Evolutionary conservation across 106 monocot species (phyloP).

Genomic region (Hemerocallis citrina): DNA sequence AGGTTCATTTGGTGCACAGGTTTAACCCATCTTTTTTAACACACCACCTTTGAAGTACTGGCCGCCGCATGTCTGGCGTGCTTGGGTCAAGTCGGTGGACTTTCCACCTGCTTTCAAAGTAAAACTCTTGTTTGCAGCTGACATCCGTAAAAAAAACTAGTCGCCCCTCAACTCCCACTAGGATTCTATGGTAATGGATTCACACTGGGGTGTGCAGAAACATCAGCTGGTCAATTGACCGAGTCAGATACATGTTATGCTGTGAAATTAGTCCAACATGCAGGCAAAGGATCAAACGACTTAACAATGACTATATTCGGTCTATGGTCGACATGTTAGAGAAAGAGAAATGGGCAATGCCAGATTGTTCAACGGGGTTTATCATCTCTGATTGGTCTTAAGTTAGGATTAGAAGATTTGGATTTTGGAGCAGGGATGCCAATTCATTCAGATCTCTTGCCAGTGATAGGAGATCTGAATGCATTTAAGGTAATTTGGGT

Average conservation of each 20-base stretch:
- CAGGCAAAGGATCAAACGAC: conserved; percentile 52
- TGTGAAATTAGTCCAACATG: conserved; percentile 50
- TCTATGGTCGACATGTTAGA: conserved; percentile 65
- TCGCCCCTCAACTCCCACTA: conserved; percentile 39
- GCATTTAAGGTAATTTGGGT: conserved; percentile 63
- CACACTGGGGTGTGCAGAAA: conserved; percentile 69
- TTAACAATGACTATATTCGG: conserved; percentile 42
- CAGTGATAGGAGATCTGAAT: conserved; percentile 60
- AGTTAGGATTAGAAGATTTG: conserved; percentile 74
- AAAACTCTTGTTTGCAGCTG: conserved; percentile 61
- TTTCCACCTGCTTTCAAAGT: conserved; percentile 25
- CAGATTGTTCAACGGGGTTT: conserved; percentile 62
- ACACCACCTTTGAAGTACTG: conserved; percentile 76
- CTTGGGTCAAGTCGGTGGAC: conserved; percentile 46
- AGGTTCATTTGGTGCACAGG: too few species aligned
- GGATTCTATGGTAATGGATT: conserved; percentile 82
- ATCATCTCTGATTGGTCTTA: conserved; percentile 91
- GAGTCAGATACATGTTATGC: conserved; percentile 11
- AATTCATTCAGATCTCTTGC: conserved; percentile 66
- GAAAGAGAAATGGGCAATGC: conserved; percentile 33
- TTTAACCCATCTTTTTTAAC: too few species aligned
- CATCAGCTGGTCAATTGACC: conserved; percentile 25
- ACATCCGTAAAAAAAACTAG: conserved; percentile 27
- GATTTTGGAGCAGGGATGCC: conserved; percentile 81
- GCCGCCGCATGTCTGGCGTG: conserved; percentile 75